These are phyloP conservation scores for Taphrina populina DNA, from an alignment of 1,139 yeast species.

Conservation along the genomic window DNA sequence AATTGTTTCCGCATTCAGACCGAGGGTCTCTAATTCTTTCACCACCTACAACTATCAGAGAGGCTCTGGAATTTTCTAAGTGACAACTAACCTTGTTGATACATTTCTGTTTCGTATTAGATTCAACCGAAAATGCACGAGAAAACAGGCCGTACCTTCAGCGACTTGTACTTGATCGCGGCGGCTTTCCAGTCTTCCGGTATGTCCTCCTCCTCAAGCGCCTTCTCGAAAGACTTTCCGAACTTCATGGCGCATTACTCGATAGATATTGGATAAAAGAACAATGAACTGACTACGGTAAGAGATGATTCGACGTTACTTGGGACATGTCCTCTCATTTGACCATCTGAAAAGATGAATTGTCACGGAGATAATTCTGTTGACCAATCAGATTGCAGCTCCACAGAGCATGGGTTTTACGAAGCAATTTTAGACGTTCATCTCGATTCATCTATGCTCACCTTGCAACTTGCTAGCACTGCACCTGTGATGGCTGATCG, in stretches of 20 bases:
- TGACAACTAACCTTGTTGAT: conserved; percentile 18
- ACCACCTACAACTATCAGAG: conserved; percentile 50
- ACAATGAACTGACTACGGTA: no score
- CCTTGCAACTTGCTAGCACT: no score
- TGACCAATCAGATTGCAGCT: no score
- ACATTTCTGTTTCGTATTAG: conserved; percentile 27
- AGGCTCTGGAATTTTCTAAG: not conserved
- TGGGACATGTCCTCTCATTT: no score
- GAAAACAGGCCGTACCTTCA: conserved; percentile 60
- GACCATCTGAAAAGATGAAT: no score
- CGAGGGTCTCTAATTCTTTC: conserved; percentile 56
- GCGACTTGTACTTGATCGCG: conserved; percentile 68
- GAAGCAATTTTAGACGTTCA: no score
- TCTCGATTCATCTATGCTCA: no score
- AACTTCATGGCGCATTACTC: conserved; percentile 47
- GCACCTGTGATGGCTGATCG: no score
- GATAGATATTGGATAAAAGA: no score
- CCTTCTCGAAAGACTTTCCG: conserved; percentile 67
- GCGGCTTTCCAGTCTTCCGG: conserved; percentile 69
- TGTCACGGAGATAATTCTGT: no score
- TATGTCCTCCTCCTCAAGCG: conserved; percentile 58
- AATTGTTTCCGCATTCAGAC: conserved; percentile 42
- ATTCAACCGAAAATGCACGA: not conserved
- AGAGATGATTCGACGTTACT: no score
- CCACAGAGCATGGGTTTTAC: no score